Evolutionary conservation across 805 yeast genomes (phyloP), one percentile per base, ranked within the genome.

Genomic region (Zygoascus tannicola): DNA sequence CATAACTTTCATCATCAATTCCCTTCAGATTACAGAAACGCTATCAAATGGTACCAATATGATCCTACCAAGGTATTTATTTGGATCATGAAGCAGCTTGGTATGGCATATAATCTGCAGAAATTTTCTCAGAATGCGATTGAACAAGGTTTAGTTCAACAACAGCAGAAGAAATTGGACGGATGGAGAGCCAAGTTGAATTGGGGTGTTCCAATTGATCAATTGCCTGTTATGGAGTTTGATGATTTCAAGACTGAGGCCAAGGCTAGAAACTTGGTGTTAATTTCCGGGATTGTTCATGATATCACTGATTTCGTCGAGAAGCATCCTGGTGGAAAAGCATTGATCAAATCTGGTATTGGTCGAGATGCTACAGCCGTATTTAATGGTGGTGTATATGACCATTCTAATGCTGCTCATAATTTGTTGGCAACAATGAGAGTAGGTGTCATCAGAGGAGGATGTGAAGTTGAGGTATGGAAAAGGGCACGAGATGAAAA

Each of bases 1-100:
- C 94, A 86, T 63, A 88, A 87, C 65, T 90, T 83, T 67, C 97
- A 88, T 66, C 96, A 90, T 66, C 95, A 86, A 65, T 88, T 88
- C 63, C 95, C 96, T 4, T 79, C 82, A 50, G 97, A 88, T 64
- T 87, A 81, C 65, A 72, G 96, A 49, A 79, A 79, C 52, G 85
- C 87, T 4, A 66, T 75, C 44, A 74, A 77, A 49, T 71, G 80
- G 74, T 79, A 78, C 63, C 80, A 81, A 38, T 81, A 77, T 62
- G 97, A 88, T 62, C 96, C 97, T 8, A 81, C 94, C 34, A 87
- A 85, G 67, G 78, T 85, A 80, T 68, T 76, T 41, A 70, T 88
- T 43, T 71, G 71, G 63, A 30, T 68, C 1, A 59, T 78, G 47
- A 67, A 70, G 40, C 60, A 68, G 49, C 40, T 82, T 2, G 82